Base-by-base conservation (phyloP, 345 rosid species). In the Eucalyptus regnans region DNA sequence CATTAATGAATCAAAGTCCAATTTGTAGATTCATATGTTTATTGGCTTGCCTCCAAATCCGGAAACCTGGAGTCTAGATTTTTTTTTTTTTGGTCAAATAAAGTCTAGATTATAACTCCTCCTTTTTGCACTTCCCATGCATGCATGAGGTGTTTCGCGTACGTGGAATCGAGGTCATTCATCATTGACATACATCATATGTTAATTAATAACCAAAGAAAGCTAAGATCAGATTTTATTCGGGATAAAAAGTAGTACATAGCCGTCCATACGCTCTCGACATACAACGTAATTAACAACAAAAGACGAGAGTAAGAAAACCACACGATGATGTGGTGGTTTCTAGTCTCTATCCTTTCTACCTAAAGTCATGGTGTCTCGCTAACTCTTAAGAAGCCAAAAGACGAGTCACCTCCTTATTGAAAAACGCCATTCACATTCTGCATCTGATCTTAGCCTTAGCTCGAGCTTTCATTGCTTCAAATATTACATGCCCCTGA, bases 311-410 rank as follows among this genome's bases (percentile, higher is more conserved):
- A 37, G 29, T 31, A 48, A 46, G 50, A 79, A 41, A 58, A 31
- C 62, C 87, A 86, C 90, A 89, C 88, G 87, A 88, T 86, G 44
- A 76, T 87, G 92, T 58, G 90, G 71, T 86, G 60, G 88, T 60
- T 86, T 12, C 29, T 3, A 20, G 71, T 49, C 41, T 14, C 50
- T 31, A 23, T 50, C 17, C 87, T 80, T 80, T 29, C 62, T 76
- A 76, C 46, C 46, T 3, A 18, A 71, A 17, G 81, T 5, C 81
- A 37, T 4, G 0, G 81, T 18, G 81, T 71, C 81, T 71, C 81
- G 81, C 58, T 12, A 37, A 18, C 81, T 5, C 46, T 10, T 33
- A 10, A 23, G 5, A 76, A 76, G 83, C 83, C 48, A 76, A 22
- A 76, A 20, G 83, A 76, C 83, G 14, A 10, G 46, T 41, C 48